Conservation (phyloP, 2,329 filamentous ascomycete species). For the Fusarium humuli region DNA sequence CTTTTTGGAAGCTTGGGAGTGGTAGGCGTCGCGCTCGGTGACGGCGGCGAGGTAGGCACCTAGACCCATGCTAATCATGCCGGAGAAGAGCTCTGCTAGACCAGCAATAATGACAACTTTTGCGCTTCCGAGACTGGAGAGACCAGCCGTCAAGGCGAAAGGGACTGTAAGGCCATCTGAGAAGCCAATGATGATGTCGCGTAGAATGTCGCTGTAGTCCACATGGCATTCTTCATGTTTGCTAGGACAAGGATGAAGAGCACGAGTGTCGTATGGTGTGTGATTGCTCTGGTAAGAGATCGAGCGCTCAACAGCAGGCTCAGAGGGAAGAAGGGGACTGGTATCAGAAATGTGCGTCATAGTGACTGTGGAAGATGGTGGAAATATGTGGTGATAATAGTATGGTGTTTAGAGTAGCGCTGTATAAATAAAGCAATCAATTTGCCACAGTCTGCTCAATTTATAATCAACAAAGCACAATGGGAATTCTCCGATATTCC, state of each 20-base stretch:
- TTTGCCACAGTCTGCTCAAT: constrained; percentile 15
- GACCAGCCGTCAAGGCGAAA: constrained; percentile 80
- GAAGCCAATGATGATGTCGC: constrained; percentile 79
- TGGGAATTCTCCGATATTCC: constrained; percentile 3
- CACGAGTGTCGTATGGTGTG: constrained; percentile 27
- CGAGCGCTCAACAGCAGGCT: constrained; percentile 47
- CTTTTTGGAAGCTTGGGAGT: constrained; percentile 61
- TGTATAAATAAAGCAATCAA: not conserved
- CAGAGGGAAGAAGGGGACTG: constrained; percentile 50
- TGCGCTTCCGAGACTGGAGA: constrained; percentile 73
- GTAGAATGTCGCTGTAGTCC: constrained; percentile 60
- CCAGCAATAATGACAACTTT: constrained; percentile 77
- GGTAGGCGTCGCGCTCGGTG: constrained; percentile 65
- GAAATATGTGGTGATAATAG: not conserved
- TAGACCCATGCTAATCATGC: constrained; percentile 82
- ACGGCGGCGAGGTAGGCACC: constrained; percentile 77
- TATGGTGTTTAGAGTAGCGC: not conserved
- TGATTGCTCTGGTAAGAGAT: constrained; percentile 40
- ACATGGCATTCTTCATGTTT: constrained; percentile 45
- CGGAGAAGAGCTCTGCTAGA: constrained; percentile 79
- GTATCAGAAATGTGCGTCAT: constrained; percentile 49
- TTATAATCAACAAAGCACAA: constrained; percentile 10
- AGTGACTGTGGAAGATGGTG: not conserved
- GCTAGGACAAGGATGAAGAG: constrained; percentile 41
- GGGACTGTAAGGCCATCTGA: constrained; percentile 84